Evolutionary conservation across 2,329 filamentous ascomycete genomes (phyloP), one percentile per base, ranked within the genome.

Genomic region (Thielaviopsis cerberus): DNA sequence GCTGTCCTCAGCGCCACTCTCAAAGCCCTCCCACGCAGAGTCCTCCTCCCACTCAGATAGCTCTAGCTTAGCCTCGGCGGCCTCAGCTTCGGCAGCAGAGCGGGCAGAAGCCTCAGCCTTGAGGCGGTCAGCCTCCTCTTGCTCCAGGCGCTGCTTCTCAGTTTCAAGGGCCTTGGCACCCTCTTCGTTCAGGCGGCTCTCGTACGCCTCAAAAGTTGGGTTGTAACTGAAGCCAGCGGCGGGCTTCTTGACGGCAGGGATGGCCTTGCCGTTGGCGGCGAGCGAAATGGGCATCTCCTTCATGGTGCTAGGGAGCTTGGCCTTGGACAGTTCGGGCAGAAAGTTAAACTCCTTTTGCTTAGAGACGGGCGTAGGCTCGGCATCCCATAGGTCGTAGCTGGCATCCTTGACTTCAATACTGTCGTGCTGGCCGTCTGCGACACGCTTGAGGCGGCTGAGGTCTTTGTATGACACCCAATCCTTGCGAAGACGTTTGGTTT

Each of bases 221-320:
- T 98, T 98, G 73, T 98, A 98, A 65, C 88, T 94, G 69, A 84
- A 88, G 60, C 88, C 89, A 17, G 84, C 88, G 6, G 82, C 78
- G 1, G 92, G 92, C 66, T 82, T 86, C 61, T 78, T 76, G 0
- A 98, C 85, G 2, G 89, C 83, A 1, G 88, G 86, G 8, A 94
- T 75, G 0, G 78, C 70, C 69, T 91, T 94, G 41, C 89, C 90
- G 66, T 77, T 88, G 51, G 85, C 86, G n/a, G 86, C 79, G 27
- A 97, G 77, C 3, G 90, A 88, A 57, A 94, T 76, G 3, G 92
- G 87, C 45, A 85, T 79, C 59, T 85, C 78, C 65, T 84, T 84
- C 63, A 95, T 69, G 0, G 91, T 89, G 56, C 75, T 74, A 3
- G 92, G 92, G 8, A 82, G 81, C 64, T 85, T 85, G 65, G 82